Evolutionary conservation across 352 stramenopile species (phyloP), one percentile per base, ranked within the genome.

Genomic region (Globisporangium uncinulatum): DNA sequence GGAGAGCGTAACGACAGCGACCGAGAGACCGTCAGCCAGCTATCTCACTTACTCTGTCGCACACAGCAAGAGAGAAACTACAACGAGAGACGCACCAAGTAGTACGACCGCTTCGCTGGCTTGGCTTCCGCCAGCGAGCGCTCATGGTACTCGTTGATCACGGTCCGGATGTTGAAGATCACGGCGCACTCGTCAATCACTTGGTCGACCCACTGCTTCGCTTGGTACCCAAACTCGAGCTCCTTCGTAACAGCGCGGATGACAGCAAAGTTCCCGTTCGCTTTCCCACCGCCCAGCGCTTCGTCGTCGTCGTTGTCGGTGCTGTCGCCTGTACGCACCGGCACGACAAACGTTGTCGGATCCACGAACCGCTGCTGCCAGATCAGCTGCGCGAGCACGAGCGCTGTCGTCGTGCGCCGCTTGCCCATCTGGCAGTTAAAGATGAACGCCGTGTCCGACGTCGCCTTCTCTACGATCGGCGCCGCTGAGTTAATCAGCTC

Each of bases 381-480:
- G 37, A 91, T 78, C 6, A 93, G 70, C 53, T 71, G 76, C 13
- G 66, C 72, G 13, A 93, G 69, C 51, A 91, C 79, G 45, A 95
- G 70, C 2, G 79, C 82, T 1, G 81, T 93, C 7, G 85, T 95
- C 14, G 85, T 93, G 13, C 85, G 79, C 9, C 83, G 78, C 57
- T 92, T 90, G 13, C 85, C 85, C 81, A 92, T 93, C 66, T 95
- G 85, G 32, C 85, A 95, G 46, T 95, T 95, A 56, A 94, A 94
- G 14, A 94, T 76, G 61, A 92, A 85, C n/a, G 84, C 84, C 17
- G 84, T 94, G 24, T 76, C 59, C 17, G 46, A 48, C 6, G 67
- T 63, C n/a, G 59, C 49, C 0, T 62, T 46, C 3, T 44, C 42
- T n/a, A 73, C 58, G n/a, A 61, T 57, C 15, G 59, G 62, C 17